Evolutionary conservation across 805 yeast genomes (phyloP), one percentile per base, ranked within the genome.

Genomic region (Pichia californica): DNA sequence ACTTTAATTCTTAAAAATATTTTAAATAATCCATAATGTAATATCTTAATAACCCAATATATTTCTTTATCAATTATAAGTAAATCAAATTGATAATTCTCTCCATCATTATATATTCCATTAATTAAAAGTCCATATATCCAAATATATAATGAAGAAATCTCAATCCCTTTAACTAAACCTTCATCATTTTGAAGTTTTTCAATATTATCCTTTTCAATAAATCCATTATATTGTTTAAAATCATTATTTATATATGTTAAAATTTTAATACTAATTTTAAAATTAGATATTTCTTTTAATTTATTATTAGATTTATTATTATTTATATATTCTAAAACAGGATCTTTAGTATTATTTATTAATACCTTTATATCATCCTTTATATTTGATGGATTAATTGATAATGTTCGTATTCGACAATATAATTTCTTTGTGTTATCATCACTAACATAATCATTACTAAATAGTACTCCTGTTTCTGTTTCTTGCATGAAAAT

Each of bases 1-100:
- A 45, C 8, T 14, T 29, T 19, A 5, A 48, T 10, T 5, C 34
- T 38, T 7, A 40, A n/a, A 3, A 48, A 11, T 5, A 28, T 25
- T 34, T 46, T 48, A 18, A 33, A 43, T 4, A 48, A 34, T 6
- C 49, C 52, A 15, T 30, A 23, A 34, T 48, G 44, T n/a, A 34
- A 29, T 1, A 38, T 3, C 16, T 36, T 40, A 5, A 40, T 28
- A 5, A 28, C 27, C 33, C 33, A 23, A 16, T 14, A 30, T 13
- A 14, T 3, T 1, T 18, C 28, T 4, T 33, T 16, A 5, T n/a
- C n/a, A 3, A 13, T 5, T 7, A 31, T n/a, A 1, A 9, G 16
- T 3, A 48, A 21, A 2, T 29, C 41, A 35, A 26, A 45, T 18
- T 20, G 18, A 30, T 48, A 45, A 8, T 15, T 21, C 0, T 18